phyloP scores from a whole-genome alignment of 2,329 filamentous ascomycete species.

The Alternaria triticina region DNA sequence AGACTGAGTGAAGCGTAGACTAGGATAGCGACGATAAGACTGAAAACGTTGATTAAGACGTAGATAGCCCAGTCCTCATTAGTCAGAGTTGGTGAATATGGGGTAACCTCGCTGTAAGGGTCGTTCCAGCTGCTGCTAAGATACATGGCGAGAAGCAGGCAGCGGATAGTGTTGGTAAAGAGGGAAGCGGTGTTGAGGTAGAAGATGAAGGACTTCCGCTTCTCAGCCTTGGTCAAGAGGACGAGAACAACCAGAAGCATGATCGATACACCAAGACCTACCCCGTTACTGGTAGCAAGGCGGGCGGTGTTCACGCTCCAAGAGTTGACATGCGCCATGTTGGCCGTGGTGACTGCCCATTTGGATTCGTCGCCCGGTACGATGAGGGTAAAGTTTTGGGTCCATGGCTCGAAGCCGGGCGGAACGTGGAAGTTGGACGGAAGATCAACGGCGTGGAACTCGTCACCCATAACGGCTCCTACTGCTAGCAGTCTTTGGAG shows the following conservation, averaged over 20 bases:
- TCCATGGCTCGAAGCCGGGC: constrained; percentile 57
- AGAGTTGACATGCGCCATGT: constrained; percentile 53
- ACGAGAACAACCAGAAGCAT: constrained; percentile 71
- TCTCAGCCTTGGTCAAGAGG: constrained; percentile 69
- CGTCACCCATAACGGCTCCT: constrained; percentile 16
- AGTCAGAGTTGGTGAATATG: constrained; percentile 48
- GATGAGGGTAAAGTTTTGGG: constrained; percentile 59
- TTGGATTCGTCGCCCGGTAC: constrained; percentile 48
- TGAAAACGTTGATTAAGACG: constrained; percentile 57
- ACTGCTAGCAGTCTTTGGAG: background rate
- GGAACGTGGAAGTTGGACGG: constrained; percentile 17
- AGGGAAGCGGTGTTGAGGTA: constrained; percentile 69
- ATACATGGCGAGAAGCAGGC: constrained; percentile 63
- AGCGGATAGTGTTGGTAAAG: constrained; percentile 65
- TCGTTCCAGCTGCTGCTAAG: constrained; percentile 66
- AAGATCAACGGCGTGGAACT: background rate
- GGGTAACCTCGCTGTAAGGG: constrained; percentile 58
- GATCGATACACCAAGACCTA: constrained; percentile 72
- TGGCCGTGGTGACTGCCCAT: constrained; percentile 43
- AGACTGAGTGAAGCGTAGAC: constrained; percentile 67
- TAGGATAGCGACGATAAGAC: constrained; percentile 60
- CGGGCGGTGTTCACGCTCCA: constrained; percentile 57
- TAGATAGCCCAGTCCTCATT: constrained; percentile 54
- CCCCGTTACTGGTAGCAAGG: constrained; percentile 68
- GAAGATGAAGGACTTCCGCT: constrained; percentile 69